A percentile compares a stretch with the other conserved stretches of the same genome.
Conservation (phyloP, 208 protist species). For the Leishmania mexicana region DNA sequence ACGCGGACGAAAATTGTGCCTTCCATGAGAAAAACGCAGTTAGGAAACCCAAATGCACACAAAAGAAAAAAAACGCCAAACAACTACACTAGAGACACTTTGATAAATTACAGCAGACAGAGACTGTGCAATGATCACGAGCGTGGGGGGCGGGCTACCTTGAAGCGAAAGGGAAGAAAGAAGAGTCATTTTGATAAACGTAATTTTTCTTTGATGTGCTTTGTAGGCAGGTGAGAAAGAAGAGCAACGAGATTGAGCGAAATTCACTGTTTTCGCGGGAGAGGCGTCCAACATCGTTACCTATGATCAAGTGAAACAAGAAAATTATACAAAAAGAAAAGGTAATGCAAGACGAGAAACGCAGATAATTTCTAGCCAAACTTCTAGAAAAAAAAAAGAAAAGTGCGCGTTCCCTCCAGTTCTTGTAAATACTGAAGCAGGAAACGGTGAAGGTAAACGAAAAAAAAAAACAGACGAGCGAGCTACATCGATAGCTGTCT, state of each 20-base stretch:
- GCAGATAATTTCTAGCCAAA: background rate
- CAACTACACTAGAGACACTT: background rate
- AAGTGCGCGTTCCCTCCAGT: background rate
- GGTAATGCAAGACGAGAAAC: slow-evolving; percentile 1
- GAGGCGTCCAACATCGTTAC: background rate
- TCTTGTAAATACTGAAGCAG: background rate
- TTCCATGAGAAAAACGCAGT: slow-evolving; percentile 10
- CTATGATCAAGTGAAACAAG: slow-evolving; percentile 1
- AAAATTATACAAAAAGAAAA: background rate
- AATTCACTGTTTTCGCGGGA: background rate
- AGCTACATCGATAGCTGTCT: background rate
- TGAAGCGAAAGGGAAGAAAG: background rate
- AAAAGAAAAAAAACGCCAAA: slow-evolving; percentile 4
- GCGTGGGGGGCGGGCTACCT: background rate
- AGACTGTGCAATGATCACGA: background rate
- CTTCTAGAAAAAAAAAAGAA: background rate
- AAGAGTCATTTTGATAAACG: slow-evolving; percentile 2
- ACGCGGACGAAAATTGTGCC: background rate
- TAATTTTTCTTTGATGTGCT: background rate
- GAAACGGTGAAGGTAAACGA: background rate
- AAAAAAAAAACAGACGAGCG: background rate
- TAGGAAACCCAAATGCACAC: slow-evolving; percentile 9
- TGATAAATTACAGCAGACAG: slow-evolving; percentile 5
- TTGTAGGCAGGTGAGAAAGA: background rate
- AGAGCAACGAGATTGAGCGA: background rate